Evolutionary conservation across 805 yeast species (phyloP).

Genomic region (Lachancea quebecensis): DNA sequence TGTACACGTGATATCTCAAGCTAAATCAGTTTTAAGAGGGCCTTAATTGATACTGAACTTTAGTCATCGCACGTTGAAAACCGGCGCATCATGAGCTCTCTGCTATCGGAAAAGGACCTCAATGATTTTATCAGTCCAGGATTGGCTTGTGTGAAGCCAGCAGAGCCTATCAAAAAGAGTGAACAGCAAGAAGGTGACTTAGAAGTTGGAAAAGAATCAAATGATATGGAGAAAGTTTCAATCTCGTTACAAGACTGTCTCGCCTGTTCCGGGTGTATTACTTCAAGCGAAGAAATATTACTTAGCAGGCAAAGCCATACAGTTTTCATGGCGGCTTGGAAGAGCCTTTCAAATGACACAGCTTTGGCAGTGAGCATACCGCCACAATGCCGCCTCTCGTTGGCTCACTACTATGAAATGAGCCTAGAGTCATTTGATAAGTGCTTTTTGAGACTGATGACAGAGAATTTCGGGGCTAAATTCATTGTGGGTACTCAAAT

Average conservation of each 20-base stretch:
- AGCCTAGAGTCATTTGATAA: constrained; percentile 53
- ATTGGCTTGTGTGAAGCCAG: constrained; percentile 89
- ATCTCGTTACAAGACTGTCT: constrained; percentile 88
- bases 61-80: background rate
- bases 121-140: constrained; percentile 95
- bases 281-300: constrained; percentile 92
- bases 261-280: constrained; percentile 95
- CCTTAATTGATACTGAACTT: background rate
- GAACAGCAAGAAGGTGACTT: constrained; percentile 33
- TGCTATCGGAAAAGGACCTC: constrained; percentile 80
- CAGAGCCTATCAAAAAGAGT: constrained; percentile 31
- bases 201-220: constrained; percentile 60
- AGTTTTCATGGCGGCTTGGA: constrained; percentile 60
- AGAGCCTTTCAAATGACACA: constrained; percentile 29
- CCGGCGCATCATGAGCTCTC: constrained; percentile 59
- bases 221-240: constrained; percentile 66
- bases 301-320: constrained; percentile 86
- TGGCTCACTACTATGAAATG: constrained; percentile 59
- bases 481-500: constrained; percentile 80
- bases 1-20: too few species aligned
- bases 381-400: constrained; percentile 79
- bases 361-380: constrained; percentile 70
- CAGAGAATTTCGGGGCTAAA: constrained; percentile 50
- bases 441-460: constrained; percentile 51
- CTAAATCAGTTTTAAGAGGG: background rate